Evolutionary conservation across 305 asterid genomes (phyloP), one percentile per base, ranked within the genome.

Genomic region (Lippia alba): DNA sequence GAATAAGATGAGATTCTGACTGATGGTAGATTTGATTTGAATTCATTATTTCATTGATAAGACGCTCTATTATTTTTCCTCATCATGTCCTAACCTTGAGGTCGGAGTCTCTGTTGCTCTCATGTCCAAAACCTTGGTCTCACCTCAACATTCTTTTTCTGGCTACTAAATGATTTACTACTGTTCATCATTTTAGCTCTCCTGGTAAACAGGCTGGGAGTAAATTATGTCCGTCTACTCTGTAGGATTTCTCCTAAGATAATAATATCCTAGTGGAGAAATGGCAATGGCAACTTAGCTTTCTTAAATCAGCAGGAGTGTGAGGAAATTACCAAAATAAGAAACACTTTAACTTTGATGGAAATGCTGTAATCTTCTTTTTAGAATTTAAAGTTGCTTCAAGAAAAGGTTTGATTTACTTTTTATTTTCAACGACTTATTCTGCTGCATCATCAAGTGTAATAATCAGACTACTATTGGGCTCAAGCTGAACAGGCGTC

Each of bases 1-100:
- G 49, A 18, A 48, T 67, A 73, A 73, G 33, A 50, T 24, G 53
- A 51, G 56, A 36, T 41, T 56, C 41, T 55, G 30, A 2, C 41
- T 36, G 41, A 36, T 36, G 9, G 41, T 4, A 7, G 41, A 36
- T 36, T 4, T 36, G 6, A 36, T 36, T 36, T 36, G 16, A 45
- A 24, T 24, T 24, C 30, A 24, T 24, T 24, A 24, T 24, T 24
- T 24, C 30, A 24, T 24, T 24, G 30, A 24, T 24, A 1, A 1
- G 30, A 24, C 30, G 30, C 30, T 24, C 30, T 24, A 24, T 24
- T 24, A 24, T 24, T 24, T 24, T 24, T 24, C 30, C 30, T 24
- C 30, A 24, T 24, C 30, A 24, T 3, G 30, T 24, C 30, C 30
- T 24, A 24, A 24, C 30, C 30, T 24, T 24, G 30, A 24, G 30